Percentiles rank a stretch among this genome's conserved stretches.
phyloP scores from a whole-genome alignment of 192 early-diverging fungal species.

The Radiomyces spectabilis region DNA sequence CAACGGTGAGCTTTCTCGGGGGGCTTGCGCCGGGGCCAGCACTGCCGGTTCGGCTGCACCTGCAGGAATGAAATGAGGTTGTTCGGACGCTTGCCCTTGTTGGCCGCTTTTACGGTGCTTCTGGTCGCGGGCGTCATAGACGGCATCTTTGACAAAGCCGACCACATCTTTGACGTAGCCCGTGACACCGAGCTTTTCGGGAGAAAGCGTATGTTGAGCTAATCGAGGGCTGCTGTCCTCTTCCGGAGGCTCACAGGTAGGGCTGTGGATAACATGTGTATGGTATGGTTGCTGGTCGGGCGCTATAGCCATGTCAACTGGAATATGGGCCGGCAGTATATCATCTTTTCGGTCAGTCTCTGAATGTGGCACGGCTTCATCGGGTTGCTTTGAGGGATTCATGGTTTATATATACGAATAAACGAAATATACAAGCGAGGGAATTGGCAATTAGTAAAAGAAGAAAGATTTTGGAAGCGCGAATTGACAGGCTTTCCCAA shows the following conservation, averaged over 20 bases:
- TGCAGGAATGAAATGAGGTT: no score
- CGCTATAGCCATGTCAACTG: constrained; percentile 9
- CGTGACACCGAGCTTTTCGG: constrained; percentile 28
- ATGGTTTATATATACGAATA: no score
- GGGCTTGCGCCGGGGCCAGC: neutral
- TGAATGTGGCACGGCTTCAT: no score
- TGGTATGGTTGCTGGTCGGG: constrained; percentile 9
- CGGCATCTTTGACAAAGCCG: constrained; percentile 25
- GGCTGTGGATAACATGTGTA: constrained; percentile 2
- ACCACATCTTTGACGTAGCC: constrained; percentile 34
- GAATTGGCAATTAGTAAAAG: no score
- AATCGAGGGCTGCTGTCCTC: neutral
- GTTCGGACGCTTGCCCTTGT: no score
- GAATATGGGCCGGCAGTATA: constrained; percentile 10
- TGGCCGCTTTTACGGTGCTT: neutral
- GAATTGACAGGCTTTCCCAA: no score
- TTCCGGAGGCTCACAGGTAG: neutral
- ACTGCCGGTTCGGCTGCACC: no score
- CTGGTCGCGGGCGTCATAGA: constrained; percentile 12
- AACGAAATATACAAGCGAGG: no score
- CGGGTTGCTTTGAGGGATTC: no score
- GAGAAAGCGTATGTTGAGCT: constrained; percentile 22
- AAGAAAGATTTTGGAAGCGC: no score
- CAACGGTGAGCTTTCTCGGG: constrained; percentile 5
- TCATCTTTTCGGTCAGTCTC: no score